Evolutionary conservation across 2,329 filamentous ascomycete species (phyloP).

Genomic region (Botrytis medusae): DNA sequence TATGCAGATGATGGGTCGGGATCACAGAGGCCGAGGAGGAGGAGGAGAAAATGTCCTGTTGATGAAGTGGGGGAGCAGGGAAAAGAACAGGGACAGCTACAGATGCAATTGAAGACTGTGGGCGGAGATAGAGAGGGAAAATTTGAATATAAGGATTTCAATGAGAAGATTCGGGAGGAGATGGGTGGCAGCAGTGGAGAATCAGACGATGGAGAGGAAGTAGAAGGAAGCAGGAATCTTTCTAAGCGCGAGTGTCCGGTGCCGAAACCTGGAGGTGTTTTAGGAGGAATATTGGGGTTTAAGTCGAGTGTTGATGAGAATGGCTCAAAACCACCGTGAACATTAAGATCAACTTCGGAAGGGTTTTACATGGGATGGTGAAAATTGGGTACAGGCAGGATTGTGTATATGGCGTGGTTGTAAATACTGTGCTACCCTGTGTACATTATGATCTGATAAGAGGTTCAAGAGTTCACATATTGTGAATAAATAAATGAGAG

Average conservation of each 20-base stretch:
- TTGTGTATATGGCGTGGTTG: not conserved
- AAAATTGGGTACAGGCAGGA: not conserved
- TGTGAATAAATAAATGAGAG: too few species aligned
- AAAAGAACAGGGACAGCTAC: slow-evolving; percentile 33
- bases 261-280: slow-evolving; percentile 79
- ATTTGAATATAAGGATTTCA: slow-evolving; percentile 17
- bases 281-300: slow-evolving; percentile 65
- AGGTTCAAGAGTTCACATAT: not conserved
- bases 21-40: slow-evolving; percentile 43
- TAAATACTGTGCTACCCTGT: not conserved
- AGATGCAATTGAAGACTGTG: slow-evolving; percentile 23
- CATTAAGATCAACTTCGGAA: not conserved
- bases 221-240: not conserved
- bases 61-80: slow-evolving; percentile 20
- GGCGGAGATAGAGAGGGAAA: not conserved
- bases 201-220: slow-evolving; percentile 5
- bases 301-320: slow-evolving; percentile 32
- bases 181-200: slow-evolving; percentile 36
- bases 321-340: slow-evolving; percentile 35
- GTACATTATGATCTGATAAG: not conserved
- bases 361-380: not conserved
- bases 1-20: slow-evolving; percentile 61
- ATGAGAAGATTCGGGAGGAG: slow-evolving; percentile 37
- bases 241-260: slow-evolving; percentile 79
- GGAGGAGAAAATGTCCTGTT: slow-evolving; percentile 45